Evolutionary conservation across 1,139 yeast genomes (phyloP), one percentile per base, ranked within the genome.

Genomic region (Debaryomyces sp.): DNA sequence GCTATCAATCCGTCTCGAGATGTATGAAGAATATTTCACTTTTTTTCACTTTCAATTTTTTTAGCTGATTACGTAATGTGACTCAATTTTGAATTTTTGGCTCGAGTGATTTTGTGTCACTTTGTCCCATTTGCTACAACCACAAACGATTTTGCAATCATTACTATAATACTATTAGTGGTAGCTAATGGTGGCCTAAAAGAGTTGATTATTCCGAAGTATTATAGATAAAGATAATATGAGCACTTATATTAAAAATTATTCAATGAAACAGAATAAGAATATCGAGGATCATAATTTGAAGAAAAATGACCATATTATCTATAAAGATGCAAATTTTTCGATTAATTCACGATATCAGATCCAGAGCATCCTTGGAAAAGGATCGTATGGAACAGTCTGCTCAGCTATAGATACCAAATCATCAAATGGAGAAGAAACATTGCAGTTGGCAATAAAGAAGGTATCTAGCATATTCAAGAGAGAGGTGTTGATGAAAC

Each of bases 301-400:
- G 15, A 18, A 24, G 21, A 42, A 36, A 29, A 37, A 26, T 23
- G 32, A 29, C 5, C 35, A 35, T 29, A 27, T 13, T 7, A 39
- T 43, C 30, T 46, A 43, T 35, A 51, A 51, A 29, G 58, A 56
- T 13, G 76, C 78, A 5, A 77, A 82, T 47, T 89, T 91, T 64
- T 82, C 82, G 36, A 74, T 89, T 41, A 87, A 86, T 51, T 67
- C 80, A 1, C 71, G 89, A 42, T 94, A 91, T 66, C 75, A 78
- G 47, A 74, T 92, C 12, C 69, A 80, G 35, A 77, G 79, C 38
- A 77, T 85, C 2, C 73, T 92, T 44, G 98, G 98, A 0, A 83
- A 85, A 56, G 98, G 98, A 0, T 85, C 96, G 0, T 92, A 89
- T 64, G 98, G 98, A 1, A 82, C 86, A 0, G 98, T 94, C 3